Conservation (phyloP, 2,329 filamentous ascomycete species). For the Aciculosporium take region DNA sequence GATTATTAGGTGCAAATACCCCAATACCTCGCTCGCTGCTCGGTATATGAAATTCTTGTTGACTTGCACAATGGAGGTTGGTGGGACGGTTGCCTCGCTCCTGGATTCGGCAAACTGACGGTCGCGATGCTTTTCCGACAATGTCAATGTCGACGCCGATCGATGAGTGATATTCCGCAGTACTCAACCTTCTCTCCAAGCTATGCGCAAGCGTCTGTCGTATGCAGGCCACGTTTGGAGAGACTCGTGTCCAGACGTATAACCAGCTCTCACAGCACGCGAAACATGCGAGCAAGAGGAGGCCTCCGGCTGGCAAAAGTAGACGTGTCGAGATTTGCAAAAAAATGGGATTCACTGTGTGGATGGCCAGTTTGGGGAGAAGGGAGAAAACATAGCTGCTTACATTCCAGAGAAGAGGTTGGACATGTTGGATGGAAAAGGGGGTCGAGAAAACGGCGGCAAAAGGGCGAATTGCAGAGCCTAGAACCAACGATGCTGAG, state of each 20-base stretch:
- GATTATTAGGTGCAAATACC: not conserved
- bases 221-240: not conserved
- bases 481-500: slow-evolving; percentile 4
- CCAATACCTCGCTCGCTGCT: not conserved
- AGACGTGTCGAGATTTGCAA: not conserved
- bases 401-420: slow-evolving; percentile 50
- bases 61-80: not conserved
- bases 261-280: not conserved
- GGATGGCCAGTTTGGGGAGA: not conserved
- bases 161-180: not conserved
- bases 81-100: not conserved
- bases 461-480: slow-evolving; percentile 6
- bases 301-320: no score
- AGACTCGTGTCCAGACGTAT: not conserved
- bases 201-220: not conserved
- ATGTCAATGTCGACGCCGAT: not conserved
- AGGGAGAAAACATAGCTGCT: slow-evolving; percentile 20
- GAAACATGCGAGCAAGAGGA: not conserved
- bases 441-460: no score
- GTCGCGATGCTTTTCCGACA: not conserved
- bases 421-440: slow-evolving; percentile 31
- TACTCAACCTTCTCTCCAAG: not conserved
- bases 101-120: not conserved
- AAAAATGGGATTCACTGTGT: not conserved
- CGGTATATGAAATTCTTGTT: not conserved